Percentiles rank a stretch among this genome's conserved stretches.
Evolutionary conservation across 139 green algal genomes (phyloP).

Genomic region (Mesotaenium endlicherianum): DNA sequence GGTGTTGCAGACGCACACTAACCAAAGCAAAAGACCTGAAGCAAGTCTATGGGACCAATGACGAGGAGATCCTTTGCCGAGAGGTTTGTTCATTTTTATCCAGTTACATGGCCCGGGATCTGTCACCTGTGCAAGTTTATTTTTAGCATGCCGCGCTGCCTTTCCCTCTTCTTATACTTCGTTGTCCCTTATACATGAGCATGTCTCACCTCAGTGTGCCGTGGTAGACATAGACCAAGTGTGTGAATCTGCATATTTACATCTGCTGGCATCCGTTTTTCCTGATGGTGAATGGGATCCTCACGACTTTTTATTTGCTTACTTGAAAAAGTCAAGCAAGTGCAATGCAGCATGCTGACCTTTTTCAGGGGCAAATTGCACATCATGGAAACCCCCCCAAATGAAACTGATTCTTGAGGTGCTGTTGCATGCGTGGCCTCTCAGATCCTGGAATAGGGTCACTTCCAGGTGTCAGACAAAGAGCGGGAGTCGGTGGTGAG

Average conservation of each 20-base stretch:
- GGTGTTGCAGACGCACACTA: conserved; percentile 89
- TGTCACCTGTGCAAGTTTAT: too few relatives aligned
- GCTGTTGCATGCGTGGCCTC: not conserved
- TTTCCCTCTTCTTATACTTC: too few relatives aligned
- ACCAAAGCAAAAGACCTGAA: conserved; percentile 86
- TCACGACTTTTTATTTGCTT: not conserved
- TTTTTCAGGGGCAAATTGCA: not conserved
- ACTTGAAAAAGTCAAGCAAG: not conserved
- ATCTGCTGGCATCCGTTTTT: too few relatives aligned
- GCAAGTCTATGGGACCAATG: conserved; percentile 84
- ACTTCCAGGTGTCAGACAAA: conserved; percentile 94
- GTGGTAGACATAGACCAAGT: too few relatives aligned
- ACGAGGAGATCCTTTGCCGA: conserved; percentile 78
- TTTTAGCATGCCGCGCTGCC: too few relatives aligned
- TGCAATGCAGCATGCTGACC: not conserved
- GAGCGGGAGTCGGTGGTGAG: conserved; percentile 84
- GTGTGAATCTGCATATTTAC: too few relatives aligned
- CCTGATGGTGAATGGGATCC: too few relatives aligned
- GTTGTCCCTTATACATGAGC: too few relatives aligned
- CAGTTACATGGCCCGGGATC: not conserved
- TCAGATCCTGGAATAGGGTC: conserved; percentile 83
- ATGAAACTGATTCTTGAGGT: not conserved
- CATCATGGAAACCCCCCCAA: not conserved
- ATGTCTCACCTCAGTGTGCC: too few relatives aligned
- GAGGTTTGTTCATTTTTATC: conserved; percentile 38